These are phyloP conservation scores for Verticillium nubilum DNA, from an alignment of 2,329 filamentous ascomycete species.

Conservation along the genomic window DNA sequence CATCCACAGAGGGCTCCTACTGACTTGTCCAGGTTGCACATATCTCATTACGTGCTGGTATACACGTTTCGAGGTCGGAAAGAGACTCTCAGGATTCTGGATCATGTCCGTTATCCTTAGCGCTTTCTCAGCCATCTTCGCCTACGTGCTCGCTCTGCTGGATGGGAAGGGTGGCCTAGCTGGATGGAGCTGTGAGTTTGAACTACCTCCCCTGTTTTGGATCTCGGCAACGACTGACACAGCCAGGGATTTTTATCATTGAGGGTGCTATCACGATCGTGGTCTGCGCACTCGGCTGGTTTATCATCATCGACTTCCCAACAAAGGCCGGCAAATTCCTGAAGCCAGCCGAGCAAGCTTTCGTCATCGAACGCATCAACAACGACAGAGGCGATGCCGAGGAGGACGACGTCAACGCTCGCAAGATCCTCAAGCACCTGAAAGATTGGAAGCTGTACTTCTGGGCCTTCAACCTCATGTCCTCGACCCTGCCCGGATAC, in stretches of 20 bases:
- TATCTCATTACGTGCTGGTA: conserved; percentile 30
- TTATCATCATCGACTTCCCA: conserved; percentile 18
- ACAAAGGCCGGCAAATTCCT: conserved; percentile 18
- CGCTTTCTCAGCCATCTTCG: conserved; percentile 13
- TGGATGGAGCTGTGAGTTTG: conserved; percentile 11
- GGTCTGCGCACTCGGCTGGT: conserved; percentile 18
- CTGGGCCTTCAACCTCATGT: conserved; percentile 25
- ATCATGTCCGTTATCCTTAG: conserved; percentile 6
- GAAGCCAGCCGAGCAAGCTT: conserved; percentile 14
- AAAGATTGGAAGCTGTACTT: conserved; percentile 29
- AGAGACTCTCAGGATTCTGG: conserved; percentile 12
- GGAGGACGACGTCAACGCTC: conserved; percentile 17
- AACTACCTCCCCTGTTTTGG: too few relatives aligned
- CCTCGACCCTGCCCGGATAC: conserved; percentile 23
- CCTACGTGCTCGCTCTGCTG: conserved; percentile 4
- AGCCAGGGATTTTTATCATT: conserved; percentile 11
- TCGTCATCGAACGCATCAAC: conserved; percentile 28
- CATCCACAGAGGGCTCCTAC: too few relatives aligned
- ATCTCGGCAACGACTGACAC: background rate
- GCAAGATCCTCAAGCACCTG: conserved; percentile 19
- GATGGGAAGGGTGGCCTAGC: conserved; percentile 3
- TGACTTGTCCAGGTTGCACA: conserved; percentile 17
- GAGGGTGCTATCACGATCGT: conserved; percentile 19
- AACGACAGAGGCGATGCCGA: conserved; percentile 12
- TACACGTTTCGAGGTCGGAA: conserved; percentile 26